These are phyloP conservation scores for Heterobasidion occidentale DNA, from an alignment of 1,284 basidiomycete species.

Conservation along the genomic window DNA sequence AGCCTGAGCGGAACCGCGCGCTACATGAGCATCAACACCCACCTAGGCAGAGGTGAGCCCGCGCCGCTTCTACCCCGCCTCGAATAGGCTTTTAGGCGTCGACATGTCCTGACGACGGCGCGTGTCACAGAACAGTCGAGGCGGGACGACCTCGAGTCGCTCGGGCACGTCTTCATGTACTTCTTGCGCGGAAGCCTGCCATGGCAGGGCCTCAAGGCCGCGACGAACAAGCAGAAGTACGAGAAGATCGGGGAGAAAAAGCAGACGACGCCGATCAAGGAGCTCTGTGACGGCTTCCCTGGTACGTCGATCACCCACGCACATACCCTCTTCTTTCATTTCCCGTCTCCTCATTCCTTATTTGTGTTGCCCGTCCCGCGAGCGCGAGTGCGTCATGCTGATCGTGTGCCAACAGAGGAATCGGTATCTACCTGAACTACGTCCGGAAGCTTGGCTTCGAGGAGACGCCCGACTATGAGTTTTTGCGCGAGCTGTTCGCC, in stretches of 20 bases:
- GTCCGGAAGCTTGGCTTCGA: constrained; percentile 86
- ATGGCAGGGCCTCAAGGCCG: constrained; percentile 96
- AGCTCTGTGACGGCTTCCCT: constrained; percentile 88
- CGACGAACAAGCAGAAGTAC: constrained; percentile 98
- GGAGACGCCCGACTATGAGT: constrained; percentile 95
- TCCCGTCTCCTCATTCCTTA: constrained; percentile 3
- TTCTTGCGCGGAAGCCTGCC: constrained; percentile 89
- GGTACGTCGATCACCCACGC: constrained; percentile 35
- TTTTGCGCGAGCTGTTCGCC: constrained; percentile 84
- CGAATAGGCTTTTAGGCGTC: too few relatives aligned
- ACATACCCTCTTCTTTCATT: constrained; percentile 5
- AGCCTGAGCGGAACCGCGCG: constrained; percentile 86
- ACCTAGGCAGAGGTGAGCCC: constrained; percentile 75
- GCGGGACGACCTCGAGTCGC: constrained; percentile 89
- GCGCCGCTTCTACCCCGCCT: too few relatives aligned
- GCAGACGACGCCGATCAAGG: constrained; percentile 92
- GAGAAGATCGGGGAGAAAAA: constrained; percentile 99
- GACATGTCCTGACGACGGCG: neutral
- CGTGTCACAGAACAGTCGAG: constrained; percentile 76
- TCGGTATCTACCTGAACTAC: constrained; percentile 84
- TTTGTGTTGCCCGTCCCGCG: neutral
- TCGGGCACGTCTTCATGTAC: constrained; percentile 98
- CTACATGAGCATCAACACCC: constrained; percentile 98
- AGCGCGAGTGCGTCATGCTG: neutral
- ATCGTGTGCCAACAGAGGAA: constrained; percentile 49